These are phyloP conservation scores for Lentithecium fluviatile DNA, from an alignment of 495 filamentous ascomycete genomes.

Conservation along the genomic window DNA sequence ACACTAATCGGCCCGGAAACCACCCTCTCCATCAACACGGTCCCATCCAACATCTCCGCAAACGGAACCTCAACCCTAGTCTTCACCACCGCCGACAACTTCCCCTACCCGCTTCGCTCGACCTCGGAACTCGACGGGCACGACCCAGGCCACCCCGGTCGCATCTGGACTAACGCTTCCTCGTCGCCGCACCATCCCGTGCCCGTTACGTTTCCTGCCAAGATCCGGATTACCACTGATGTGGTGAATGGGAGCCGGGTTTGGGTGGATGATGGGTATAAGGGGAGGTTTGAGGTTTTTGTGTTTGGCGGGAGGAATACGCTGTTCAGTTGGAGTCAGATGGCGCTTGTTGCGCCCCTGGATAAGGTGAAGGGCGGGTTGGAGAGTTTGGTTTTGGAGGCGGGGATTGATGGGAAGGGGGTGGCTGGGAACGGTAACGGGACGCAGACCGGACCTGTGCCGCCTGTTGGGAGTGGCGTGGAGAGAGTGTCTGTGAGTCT, in stretches of 20 bases:
- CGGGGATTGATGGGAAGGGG: constrained; percentile 14
- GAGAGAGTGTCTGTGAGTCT: no score
- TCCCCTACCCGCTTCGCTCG: constrained; percentile 52
- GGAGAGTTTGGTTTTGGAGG: constrained; percentile 20
- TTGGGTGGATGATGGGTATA: constrained; percentile 49
- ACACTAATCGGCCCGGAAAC: constrained; percentile 45
- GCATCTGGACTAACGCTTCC: constrained; percentile 46
- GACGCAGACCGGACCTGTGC: background rate
- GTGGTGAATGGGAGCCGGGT: constrained; percentile 48
- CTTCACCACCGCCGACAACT: constrained; percentile 51
- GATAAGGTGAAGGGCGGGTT: constrained; percentile 41
- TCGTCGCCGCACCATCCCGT: constrained; percentile 40
- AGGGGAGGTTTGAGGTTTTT: constrained; percentile 55
- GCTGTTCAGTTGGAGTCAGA: constrained; percentile 55
- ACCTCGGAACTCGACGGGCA: constrained; percentile 38
- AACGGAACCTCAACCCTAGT: constrained; percentile 34
- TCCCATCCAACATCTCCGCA: constrained; percentile 11
- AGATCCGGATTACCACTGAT: constrained; percentile 46
- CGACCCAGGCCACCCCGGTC: constrained; percentile 42
- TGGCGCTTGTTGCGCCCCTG: constrained; percentile 58
- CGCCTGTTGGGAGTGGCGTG: background rate
- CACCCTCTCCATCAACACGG: constrained; percentile 42
- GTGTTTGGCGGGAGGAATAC: constrained; percentile 55
- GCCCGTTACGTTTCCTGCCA: constrained; percentile 20
- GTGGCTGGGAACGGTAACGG: background rate